These are phyloP conservation scores for Phoma sp. DNA, from an alignment of 2,329 filamentous ascomycete genomes.

Conservation along the genomic window DNA sequence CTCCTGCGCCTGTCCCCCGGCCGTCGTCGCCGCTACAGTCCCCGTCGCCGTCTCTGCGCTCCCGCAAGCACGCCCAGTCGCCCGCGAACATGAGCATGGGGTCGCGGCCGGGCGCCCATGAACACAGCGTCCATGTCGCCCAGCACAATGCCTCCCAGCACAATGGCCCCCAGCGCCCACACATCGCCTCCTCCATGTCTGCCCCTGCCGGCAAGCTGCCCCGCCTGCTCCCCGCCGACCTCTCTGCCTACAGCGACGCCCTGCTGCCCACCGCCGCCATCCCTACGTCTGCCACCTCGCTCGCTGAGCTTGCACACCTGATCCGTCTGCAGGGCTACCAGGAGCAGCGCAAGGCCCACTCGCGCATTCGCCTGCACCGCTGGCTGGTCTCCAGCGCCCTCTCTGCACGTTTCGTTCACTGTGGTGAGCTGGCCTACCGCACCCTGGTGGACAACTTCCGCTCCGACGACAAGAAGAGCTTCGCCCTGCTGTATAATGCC, in stretches of 20 bases:
- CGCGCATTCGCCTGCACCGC: constrained; percentile 74
- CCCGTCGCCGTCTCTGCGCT: constrained; percentile 5
- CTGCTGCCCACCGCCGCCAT: constrained; percentile 62
- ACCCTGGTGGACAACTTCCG: constrained; percentile 80
- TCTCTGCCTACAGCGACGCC: constrained; percentile 69
- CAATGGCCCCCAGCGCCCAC: constrained; percentile 31
- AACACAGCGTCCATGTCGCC: background rate
- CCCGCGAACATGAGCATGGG: constrained; percentile 10
- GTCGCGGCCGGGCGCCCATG: constrained; percentile 2
- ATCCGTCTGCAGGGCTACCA: constrained; percentile 81
- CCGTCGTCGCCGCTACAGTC: constrained; percentile 32
- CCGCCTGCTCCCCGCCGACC: constrained; percentile 67
- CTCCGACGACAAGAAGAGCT: constrained; percentile 77
- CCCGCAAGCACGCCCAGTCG: constrained; percentile 3
- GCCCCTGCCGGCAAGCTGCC: constrained; percentile 54
- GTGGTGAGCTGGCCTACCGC: constrained; percentile 74
- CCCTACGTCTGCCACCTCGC: constrained; percentile 67
- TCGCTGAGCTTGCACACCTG: constrained; percentile 79
- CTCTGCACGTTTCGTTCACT: constrained; percentile 74
- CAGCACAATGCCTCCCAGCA: constrained; percentile 26
- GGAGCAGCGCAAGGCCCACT: constrained; percentile 77
- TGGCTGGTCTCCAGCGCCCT: constrained; percentile 77
- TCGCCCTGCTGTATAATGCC: constrained; percentile 76
- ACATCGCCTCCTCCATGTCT: constrained; percentile 51
- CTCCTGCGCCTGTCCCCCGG: constrained; percentile 64